Percentiles rank a stretch among this genome's conserved stretches.
Evolutionary conservation across 2,329 filamentous ascomycete species (phyloP).

Genomic region (Exophiala xenobiotica): DNA sequence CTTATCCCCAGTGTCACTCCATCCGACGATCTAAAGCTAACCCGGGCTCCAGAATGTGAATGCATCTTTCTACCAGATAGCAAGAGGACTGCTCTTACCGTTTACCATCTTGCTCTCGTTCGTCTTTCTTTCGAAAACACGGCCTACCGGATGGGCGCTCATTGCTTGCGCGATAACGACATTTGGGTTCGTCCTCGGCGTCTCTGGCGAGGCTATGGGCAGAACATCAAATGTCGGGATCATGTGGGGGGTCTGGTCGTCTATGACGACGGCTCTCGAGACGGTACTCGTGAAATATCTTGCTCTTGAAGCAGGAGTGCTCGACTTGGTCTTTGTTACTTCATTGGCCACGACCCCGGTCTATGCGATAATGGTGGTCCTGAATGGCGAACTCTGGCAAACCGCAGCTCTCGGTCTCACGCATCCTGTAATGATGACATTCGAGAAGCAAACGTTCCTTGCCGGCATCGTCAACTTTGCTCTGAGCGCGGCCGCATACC

Average conservation of each 20-base stretch:
- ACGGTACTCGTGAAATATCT: conserved; percentile 1
- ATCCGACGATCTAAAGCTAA: neutral
- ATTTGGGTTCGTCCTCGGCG: neutral
- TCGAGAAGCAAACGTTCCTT: neutral
- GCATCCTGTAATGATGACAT: neutral
- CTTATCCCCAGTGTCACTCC: neutral
- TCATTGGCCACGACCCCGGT: neutral
- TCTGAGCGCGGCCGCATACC: neutral
- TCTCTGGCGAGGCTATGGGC: neutral
- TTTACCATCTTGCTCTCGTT: neutral
- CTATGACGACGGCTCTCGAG: neutral
- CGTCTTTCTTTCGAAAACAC: neutral
- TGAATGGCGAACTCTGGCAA: neutral
- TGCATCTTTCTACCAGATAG: neutral
- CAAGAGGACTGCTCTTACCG: neutral
- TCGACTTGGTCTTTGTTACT: neutral
- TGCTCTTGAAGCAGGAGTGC: neutral
- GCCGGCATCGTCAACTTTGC: neutral
- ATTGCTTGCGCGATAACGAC: neutral
- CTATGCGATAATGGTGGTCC: neutral
- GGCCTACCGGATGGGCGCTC: neutral
- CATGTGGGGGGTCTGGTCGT: neutral
- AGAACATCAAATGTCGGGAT: neutral
- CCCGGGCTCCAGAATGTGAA: neutral
- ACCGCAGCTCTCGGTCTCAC: neutral